Percentiles rank a stretch among this genome's conserved stretches.
These are phyloP conservation scores for Hypoxylon lenormandii DNA, from an alignment of 495 filamentous ascomycete genomes.

Conservation along the genomic window DNA sequence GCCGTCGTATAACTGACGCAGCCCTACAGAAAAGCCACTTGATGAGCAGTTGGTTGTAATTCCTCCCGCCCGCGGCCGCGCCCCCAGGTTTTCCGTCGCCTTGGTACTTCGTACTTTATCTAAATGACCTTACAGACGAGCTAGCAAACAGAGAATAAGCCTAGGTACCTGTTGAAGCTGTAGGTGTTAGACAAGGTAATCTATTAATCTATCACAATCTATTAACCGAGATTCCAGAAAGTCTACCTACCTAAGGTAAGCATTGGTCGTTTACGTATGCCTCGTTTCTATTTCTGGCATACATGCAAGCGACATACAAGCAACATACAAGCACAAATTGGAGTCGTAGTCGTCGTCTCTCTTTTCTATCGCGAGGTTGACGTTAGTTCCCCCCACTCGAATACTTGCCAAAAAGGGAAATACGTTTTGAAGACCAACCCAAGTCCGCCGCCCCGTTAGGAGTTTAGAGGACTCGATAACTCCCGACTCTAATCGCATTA, in stretches of 20 bases:
- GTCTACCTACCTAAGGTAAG: too few relatives aligned
- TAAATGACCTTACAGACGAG: conserved; percentile 35
- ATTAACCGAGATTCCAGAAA: conserved; percentile 4
- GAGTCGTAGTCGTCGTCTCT: not conserved
- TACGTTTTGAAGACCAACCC: conserved; percentile 18
- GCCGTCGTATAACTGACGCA: conserved; percentile 49
- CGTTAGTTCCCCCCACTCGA: conserved; percentile 10
- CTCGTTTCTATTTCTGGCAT: conserved; percentile 21
- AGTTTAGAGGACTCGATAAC: conserved; percentile 42
- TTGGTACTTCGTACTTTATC: conserved; percentile 39
- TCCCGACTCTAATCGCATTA: conserved; percentile 44
- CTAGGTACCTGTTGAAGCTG: too few relatives aligned
- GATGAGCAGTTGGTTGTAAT: conserved; percentile 36
- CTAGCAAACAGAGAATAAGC: not conserved
- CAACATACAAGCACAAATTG: not conserved
- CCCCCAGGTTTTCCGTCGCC: conserved; percentile 32
- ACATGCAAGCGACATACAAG: too few relatives aligned
- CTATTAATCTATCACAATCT: conserved; percentile 14
- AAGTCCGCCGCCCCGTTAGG: conserved; percentile 40
- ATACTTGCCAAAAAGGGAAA: conserved; percentile 44
- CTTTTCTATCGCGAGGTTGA: not conserved
- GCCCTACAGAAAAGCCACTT: conserved; percentile 49
- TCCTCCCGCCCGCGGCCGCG: conserved; percentile 40
- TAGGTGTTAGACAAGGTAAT: conserved; percentile 9
- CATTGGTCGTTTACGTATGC: too few relatives aligned